These are phyloP conservation scores for Leishmania arabica DNA, from an alignment of 208 protist genomes.

Conservation along the genomic window DNA sequence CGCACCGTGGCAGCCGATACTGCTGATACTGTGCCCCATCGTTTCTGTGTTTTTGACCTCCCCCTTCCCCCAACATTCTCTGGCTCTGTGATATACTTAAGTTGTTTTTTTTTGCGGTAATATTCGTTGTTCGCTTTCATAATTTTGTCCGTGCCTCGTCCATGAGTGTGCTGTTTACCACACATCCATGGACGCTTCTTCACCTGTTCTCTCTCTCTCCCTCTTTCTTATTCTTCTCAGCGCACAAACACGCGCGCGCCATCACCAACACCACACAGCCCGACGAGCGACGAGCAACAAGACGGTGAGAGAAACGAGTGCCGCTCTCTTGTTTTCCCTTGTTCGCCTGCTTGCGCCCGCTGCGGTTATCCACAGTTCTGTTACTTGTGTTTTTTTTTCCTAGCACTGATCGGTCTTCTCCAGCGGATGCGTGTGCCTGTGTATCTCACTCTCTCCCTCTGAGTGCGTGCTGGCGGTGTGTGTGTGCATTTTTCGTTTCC, in stretches of 20 bases:
- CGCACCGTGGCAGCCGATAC: not conserved
- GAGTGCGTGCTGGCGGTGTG: not conserved
- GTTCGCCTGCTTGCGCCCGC: not conserved
- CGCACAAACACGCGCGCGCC: not conserved
- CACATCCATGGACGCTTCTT: not conserved
- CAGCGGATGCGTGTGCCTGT: not conserved
- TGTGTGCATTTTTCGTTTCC: not conserved
- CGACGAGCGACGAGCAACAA: not conserved
- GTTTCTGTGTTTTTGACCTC: conserved; percentile 11
- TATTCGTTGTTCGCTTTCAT: conserved; percentile 1
- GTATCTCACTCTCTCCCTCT: too few species aligned
- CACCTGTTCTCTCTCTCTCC: not conserved
- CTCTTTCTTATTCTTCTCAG: not conserved
- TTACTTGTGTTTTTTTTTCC: not conserved
- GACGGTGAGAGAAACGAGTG: not conserved
- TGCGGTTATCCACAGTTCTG: not conserved
- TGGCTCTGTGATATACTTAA: not conserved
- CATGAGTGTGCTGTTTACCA: not conserved
- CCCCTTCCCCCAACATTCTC: not conserved
- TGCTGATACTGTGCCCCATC: not conserved
- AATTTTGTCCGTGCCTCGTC: not conserved
- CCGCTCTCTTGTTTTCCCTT: not conserved
- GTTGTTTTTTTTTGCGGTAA: not conserved
- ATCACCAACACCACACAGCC: not conserved
- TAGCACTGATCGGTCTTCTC: not conserved